Conservation (phyloP, 1,139 yeast genomes). For the Pichia sp. region DNA sequence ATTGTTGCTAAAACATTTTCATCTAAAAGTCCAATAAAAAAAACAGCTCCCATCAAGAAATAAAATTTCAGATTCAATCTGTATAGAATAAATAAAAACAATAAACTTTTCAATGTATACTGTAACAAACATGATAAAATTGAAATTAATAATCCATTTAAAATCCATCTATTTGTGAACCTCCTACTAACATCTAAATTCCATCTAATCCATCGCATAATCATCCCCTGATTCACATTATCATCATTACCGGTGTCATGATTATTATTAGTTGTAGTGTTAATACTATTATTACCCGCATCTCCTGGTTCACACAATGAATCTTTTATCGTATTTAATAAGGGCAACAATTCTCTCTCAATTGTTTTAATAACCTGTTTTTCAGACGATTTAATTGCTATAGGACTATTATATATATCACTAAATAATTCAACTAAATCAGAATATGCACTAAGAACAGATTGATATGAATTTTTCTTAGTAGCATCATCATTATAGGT, state of each 20-base stretch:
- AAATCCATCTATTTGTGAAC: neutral
- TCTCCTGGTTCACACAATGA: neutral
- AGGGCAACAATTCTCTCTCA: neutral
- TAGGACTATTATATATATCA: neutral
- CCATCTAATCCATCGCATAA: neutral
- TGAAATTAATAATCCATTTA: neutral
- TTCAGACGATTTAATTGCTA: neutral
- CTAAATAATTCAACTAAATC: neutral
- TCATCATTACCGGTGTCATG: too few relatives aligned
- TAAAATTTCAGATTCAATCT: neutral
- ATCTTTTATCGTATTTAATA: neutral
- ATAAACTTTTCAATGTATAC: neutral
- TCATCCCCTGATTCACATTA: too few relatives aligned
- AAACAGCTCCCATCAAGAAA: neutral
- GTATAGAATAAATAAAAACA: neutral
- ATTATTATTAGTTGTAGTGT: too few relatives aligned
- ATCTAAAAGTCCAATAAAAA: neutral
- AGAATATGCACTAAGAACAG: constrained; percentile 1
- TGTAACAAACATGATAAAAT: neutral
- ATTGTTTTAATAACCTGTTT: neutral
- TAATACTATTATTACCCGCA: too few relatives aligned
- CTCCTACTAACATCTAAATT: neutral
- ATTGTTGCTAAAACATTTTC: neutral
- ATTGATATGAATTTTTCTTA: neutral
- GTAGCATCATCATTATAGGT: neutral